Percentiles rank a stretch among this genome's conserved stretches.
These are phyloP conservation scores for Immersiella caudata DNA, from an alignment of 495 filamentous ascomycete species.

Conservation along the genomic window DNA sequence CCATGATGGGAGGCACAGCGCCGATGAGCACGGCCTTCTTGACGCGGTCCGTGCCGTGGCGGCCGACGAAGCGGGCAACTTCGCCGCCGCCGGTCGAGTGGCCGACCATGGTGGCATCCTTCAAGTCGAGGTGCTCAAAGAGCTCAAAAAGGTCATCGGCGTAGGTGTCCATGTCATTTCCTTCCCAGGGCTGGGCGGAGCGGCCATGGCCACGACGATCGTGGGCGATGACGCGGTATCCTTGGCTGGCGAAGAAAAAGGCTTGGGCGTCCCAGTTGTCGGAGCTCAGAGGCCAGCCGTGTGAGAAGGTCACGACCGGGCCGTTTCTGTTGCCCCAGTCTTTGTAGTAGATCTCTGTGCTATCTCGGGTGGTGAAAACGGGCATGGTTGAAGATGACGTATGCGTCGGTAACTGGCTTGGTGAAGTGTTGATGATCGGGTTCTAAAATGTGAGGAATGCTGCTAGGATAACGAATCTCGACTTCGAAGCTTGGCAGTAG, in stretches of 20 bases:
- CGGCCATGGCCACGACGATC: constrained; percentile 50
- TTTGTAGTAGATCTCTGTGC: constrained; percentile 31
- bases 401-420: not conserved
- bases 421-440: not conserved
- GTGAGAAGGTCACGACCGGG: constrained; percentile 39
- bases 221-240: constrained; percentile 48
- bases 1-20: constrained; percentile 43
- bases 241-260: constrained; percentile 41
- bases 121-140: constrained; percentile 38
- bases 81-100: constrained; percentile 50
- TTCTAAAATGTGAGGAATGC: no score
- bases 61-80: constrained; percentile 41
- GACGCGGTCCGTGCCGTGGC: constrained; percentile 39
- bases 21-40: constrained; percentile 45
- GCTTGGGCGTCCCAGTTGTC: constrained; percentile 50
- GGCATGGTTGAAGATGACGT: not conserved
- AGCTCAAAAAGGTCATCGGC: constrained; percentile 45
- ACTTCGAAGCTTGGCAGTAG: no score
- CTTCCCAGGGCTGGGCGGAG: constrained; percentile 45
- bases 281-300: constrained; percentile 48
- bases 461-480: no score
- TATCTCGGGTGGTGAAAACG: not conserved
- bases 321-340: constrained; percentile 44
- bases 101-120: constrained; percentile 43
- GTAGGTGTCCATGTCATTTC: constrained; percentile 45